Conservation (phyloP, 768 basidiomycete genomes). For the Leccinum truebloodii region DNA sequence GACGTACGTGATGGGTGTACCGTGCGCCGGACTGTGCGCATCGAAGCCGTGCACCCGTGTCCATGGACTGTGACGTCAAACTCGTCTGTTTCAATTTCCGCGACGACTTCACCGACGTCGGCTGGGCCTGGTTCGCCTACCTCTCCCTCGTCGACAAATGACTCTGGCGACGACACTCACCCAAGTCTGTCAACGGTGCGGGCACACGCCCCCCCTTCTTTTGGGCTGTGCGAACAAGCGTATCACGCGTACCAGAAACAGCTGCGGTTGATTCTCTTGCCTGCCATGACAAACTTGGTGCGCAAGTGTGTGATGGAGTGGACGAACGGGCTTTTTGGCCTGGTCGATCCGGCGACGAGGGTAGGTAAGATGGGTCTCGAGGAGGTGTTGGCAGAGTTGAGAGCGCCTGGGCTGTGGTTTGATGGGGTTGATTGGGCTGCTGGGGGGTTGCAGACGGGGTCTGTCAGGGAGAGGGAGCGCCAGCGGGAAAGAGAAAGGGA, state of each 20-base stretch:
- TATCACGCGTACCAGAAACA: slow-evolving; percentile 59
- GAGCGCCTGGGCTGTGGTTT: slow-evolving; percentile 65
- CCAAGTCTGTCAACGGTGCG: slow-evolving; percentile 49
- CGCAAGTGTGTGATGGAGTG: slow-evolving; percentile 66
- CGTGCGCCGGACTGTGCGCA: slow-evolving; percentile 21
- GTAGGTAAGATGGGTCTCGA: slow-evolving; percentile 58
- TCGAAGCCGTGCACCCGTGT: slow-evolving; percentile 50
- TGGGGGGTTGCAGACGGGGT: slow-evolving; percentile 22
- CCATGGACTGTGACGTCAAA: slow-evolving; percentile 50
- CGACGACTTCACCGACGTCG: slow-evolving; percentile 18
- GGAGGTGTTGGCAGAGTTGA: slow-evolving; percentile 57
- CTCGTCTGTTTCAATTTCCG: slow-evolving; percentile 10
- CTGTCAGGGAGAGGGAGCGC: slow-evolving; percentile 29
- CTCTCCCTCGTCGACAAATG: slow-evolving; percentile 19
- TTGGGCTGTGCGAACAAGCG: slow-evolving; percentile 61
- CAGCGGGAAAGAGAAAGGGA: neutral
- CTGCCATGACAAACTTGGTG: slow-evolving; percentile 70
- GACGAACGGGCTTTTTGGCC: slow-evolving; percentile 40
- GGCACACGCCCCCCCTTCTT: slow-evolving; percentile 60
- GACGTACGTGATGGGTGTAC: slow-evolving; percentile 17
- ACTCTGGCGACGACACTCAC: slow-evolving; percentile 38
- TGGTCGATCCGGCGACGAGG: slow-evolving; percentile 54
- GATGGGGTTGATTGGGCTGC: slow-evolving; percentile 68
- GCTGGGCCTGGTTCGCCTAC: slow-evolving; percentile 28
- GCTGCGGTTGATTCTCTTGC: slow-evolving; percentile 58